Conservation (phyloP, 805 yeast genomes). For the Teunomyces barrocoloradensis region DNA sequence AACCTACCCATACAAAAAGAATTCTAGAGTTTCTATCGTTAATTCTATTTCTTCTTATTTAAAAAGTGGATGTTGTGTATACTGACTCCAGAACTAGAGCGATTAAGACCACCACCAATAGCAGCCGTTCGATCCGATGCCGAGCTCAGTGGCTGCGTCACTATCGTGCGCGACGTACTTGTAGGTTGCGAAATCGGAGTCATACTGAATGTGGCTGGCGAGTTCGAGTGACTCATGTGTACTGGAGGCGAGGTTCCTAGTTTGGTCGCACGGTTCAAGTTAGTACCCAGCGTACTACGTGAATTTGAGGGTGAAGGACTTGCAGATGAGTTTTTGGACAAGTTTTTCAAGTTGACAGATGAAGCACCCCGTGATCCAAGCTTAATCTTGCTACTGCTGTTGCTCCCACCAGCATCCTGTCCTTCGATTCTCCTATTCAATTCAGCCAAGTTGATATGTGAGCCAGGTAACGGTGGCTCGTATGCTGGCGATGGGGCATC, state of each 20-base stretch:
- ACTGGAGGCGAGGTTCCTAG: slow-evolving; percentile 4
- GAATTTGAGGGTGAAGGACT: slow-evolving; percentile 42
- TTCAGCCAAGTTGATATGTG: slow-evolving; percentile 33
- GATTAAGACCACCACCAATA: slow-evolving; percentile 10
- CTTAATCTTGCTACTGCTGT: slow-evolving; percentile 10
- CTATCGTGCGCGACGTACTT: neutral
- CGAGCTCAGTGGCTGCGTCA: slow-evolving; percentile 25
- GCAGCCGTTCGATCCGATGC: slow-evolving; percentile 32
- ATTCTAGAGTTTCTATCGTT: neutral
- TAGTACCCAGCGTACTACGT: slow-evolving; percentile 34
- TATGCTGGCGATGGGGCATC: slow-evolving; percentile 71
- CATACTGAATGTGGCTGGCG: slow-evolving; percentile 10
- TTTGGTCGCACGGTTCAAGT: slow-evolving; percentile 14
- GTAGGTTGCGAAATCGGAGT: slow-evolving; percentile 7
- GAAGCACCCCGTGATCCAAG: slow-evolving; percentile 26
- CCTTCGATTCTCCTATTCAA: slow-evolving; percentile 27
- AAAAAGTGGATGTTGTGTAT: slow-evolving; percentile 31
- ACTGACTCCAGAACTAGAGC: slow-evolving; percentile 22
- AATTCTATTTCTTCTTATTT: slow-evolving; percentile 26
- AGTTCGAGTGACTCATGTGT: neutral
- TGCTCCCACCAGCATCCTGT: slow-evolving; percentile 2
- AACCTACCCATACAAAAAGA: neutral
- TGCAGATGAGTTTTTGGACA: slow-evolving; percentile 18
- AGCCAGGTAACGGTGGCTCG: slow-evolving; percentile 48
- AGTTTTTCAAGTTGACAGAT: slow-evolving; percentile 21